phyloP scores from a whole-genome alignment of 2,329 filamentous ascomycete species.

The Rhynchosporium agropyri region DNA sequence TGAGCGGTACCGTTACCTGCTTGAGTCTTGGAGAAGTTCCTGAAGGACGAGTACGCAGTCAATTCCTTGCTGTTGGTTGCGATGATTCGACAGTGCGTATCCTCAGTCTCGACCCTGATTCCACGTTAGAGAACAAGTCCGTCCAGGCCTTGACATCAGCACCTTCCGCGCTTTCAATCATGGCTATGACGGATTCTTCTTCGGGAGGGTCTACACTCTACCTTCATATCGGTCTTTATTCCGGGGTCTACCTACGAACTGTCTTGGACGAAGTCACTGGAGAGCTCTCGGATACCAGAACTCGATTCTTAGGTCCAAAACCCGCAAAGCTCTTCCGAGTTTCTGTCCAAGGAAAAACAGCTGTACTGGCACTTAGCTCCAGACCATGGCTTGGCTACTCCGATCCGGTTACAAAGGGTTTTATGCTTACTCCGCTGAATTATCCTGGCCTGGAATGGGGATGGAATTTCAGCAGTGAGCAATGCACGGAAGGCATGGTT shows the following conservation, averaged over 20 bases:
- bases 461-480: constrained; percentile 95
- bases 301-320: constrained; percentile 91
- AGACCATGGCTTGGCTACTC: constrained; percentile 96
- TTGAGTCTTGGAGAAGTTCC: constrained; percentile 93
- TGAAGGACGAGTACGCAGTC: constrained; percentile 83
- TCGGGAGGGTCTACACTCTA: constrained; percentile 88
- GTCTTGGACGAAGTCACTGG: constrained; percentile 95
- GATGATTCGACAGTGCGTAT: constrained; percentile 96
- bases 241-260: constrained; percentile 92
- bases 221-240: constrained; percentile 93
- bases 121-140: constrained; percentile 88
- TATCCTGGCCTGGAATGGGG: constrained; percentile 89
- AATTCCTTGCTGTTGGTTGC: constrained; percentile 93
- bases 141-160: constrained; percentile 91
- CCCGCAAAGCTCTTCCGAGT: constrained; percentile 89
- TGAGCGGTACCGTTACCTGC: constrained; percentile 93
- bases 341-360: constrained; percentile 80
- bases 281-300: constrained; percentile 90
- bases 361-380: constrained; percentile 87
- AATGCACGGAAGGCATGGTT: constrained; percentile 91
- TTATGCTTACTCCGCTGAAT: constrained; percentile 89
- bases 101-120: constrained; percentile 84
- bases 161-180: constrained; percentile 86
- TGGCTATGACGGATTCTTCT: constrained; percentile 93
- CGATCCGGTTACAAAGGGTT: constrained; percentile 81